Conservation (phyloP, 805 yeast species). For the Saccharomyces jurei region DNA sequence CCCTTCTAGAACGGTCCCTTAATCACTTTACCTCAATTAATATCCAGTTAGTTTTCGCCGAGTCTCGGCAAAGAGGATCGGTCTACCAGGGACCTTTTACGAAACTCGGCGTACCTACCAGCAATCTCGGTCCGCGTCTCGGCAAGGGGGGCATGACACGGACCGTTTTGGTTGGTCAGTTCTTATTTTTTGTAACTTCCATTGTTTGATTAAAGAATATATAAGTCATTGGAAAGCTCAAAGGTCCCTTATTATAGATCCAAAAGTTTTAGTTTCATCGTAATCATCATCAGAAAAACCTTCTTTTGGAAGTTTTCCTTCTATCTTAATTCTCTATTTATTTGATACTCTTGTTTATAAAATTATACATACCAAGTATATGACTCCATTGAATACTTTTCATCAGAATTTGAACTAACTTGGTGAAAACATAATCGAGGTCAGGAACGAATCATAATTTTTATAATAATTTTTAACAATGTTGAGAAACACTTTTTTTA, state of each 20-base stretch:
- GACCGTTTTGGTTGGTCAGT: not conserved
- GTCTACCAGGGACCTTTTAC: not conserved
- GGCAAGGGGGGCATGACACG: not conserved
- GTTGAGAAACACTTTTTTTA: constrained; percentile 8
- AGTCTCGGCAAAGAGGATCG: not conserved
- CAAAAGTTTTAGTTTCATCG: not conserved
- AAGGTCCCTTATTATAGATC: not conserved
- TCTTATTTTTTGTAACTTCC: not conserved
- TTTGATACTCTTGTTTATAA: not conserved
- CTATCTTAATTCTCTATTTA: not conserved
- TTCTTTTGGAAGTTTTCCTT: not conserved
- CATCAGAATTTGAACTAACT: not conserved
- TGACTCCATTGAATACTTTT: not conserved
- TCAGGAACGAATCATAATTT: not conserved
- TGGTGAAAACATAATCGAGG: not conserved
- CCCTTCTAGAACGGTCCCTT: not conserved
- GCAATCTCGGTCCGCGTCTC: not conserved
- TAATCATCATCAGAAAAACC: not conserved
- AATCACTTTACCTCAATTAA: not conserved
- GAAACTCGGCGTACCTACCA: not conserved
- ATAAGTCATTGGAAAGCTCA: not conserved
- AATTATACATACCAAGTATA: not conserved
- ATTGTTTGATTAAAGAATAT: not conserved
- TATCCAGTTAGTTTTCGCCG: not conserved
- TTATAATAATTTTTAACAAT: not conserved